These are phyloP conservation scores for Penicillium silybi DNA, from an alignment of 495 filamentous ascomycete genomes.

Conservation along the genomic window DNA sequence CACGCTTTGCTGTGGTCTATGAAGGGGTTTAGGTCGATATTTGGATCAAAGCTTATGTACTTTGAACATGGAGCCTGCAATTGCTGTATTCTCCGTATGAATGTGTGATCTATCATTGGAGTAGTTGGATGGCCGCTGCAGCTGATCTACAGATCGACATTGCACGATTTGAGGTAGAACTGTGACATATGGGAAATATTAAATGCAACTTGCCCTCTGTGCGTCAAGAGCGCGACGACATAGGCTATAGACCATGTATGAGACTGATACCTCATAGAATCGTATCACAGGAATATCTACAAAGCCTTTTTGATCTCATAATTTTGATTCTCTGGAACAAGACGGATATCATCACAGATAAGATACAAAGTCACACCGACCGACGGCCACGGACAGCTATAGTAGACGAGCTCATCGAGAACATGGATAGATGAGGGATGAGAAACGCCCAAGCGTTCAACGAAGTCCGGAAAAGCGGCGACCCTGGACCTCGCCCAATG, in stretches of 20 bases:
- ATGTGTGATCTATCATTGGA: background rate
- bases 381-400: background rate
- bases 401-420: background rate
- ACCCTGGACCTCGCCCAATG: slow-evolving; percentile 87
- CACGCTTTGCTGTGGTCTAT: background rate
- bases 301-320: background rate
- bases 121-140: background rate
- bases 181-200: background rate
- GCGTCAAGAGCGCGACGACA: background rate
- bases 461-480: slow-evolving; percentile 76
- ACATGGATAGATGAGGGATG: background rate
- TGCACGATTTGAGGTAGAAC: background rate
- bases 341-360: slow-evolving; percentile 20
- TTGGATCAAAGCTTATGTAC: background rate
- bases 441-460: slow-evolving; percentile 33
- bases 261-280: background rate
- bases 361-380: slow-evolving; percentile 12
- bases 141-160: background rate
- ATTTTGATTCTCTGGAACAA: slow-evolving; percentile 4
- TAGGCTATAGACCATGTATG: background rate
- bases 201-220: background rate
- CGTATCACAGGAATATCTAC: background rate
- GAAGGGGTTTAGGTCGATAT: too few species aligned
- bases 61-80: background rate
- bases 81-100: background rate